These are phyloP conservation scores for Sporothrix mexicana DNA, from an alignment of 2,329 filamentous ascomycete species.

Conservation along the genomic window DNA sequence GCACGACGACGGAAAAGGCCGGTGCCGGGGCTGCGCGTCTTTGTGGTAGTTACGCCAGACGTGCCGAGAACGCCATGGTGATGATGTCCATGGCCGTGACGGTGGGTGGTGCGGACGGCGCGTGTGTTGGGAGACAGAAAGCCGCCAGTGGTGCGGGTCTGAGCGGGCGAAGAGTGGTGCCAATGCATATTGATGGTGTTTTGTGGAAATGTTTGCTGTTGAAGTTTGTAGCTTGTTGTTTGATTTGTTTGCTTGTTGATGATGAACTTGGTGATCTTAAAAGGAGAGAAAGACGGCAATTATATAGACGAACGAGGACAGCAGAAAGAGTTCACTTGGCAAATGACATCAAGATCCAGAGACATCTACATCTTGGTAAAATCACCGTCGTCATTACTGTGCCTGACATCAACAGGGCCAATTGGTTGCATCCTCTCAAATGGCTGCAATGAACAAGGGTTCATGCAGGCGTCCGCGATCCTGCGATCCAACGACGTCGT, in stretches of 20 bases:
- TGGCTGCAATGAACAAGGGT: neutral
- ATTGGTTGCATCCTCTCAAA: neutral
- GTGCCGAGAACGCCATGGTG: conserved; percentile 4
- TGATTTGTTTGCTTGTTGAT: neutral
- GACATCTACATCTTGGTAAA: conserved; percentile 4
- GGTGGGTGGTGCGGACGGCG: conserved; percentile 8
- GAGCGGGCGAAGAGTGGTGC: neutral
- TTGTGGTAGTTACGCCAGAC: neutral
- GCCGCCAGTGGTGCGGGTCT: conserved; percentile 20
- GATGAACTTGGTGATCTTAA: neutral
- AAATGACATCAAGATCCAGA: conserved; percentile 26
- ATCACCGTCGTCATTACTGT: conserved; percentile 22
- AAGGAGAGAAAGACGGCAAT: neutral
- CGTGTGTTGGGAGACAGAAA: conserved; percentile 26
- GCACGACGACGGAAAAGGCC: conserved; percentile 11
- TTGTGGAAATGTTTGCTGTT: neutral
- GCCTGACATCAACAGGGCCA: neutral
- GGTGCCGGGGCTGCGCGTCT: conserved; percentile 11
- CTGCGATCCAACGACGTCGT: neutral
- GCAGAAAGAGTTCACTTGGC: too few relatives aligned
- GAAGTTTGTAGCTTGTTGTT: neutral
- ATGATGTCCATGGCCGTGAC: conserved; percentile 20
- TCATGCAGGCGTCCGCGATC: neutral
- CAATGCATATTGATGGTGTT: conserved; percentile 23
- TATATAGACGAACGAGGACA: conserved; percentile 23